Conservation (phyloP, 148 eudicot genomes). For the Rhododendron ferrugineum region DNA sequence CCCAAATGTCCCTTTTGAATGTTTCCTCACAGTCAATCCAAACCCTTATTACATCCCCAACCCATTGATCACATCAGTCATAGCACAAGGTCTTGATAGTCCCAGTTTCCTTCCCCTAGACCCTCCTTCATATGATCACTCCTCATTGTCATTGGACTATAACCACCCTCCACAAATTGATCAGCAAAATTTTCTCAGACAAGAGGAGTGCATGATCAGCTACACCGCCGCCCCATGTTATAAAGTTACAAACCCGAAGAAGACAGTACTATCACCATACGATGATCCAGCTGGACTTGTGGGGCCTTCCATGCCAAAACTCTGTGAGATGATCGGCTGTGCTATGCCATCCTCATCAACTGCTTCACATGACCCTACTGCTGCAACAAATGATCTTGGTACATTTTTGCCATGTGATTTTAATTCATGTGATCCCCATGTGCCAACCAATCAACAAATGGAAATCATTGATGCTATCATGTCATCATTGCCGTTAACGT, state of each 20-base stretch:
- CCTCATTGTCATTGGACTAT: constrained; percentile 4
- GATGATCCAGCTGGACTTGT: constrained; percentile 7
- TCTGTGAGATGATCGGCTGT: constrained; percentile 14
- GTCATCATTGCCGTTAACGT: constrained; percentile 15
- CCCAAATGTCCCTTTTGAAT: constrained; percentile 7
- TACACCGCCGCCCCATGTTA: neutral
- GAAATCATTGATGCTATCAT: constrained; percentile 17
- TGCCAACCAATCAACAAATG: constrained; percentile 11
- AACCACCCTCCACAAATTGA: constrained; percentile 5
- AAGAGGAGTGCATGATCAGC: constrained; percentile 8
- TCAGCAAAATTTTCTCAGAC: constrained; percentile 6
- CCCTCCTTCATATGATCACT: constrained; percentile 15
- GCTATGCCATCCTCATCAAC: constrained; percentile 8
- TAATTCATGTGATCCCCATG: neutral
- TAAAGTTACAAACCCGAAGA: constrained; percentile 2
- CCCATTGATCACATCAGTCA: constrained; percentile 3
- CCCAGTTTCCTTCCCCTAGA: constrained; percentile 8
- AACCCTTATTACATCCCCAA: constrained; percentile 24
- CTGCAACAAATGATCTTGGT: neutral
- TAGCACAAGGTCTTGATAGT: neutral
- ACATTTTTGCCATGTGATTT: neutral
- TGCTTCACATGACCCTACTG: neutral
- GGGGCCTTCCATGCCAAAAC: constrained; percentile 12
- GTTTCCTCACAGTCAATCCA: constrained; percentile 10
- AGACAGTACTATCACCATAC: neutral